Percentiles rank a stretch among this genome's conserved stretches.
Evolutionary conservation across 345 rosid species (phyloP).

Genomic region (Brassica rapa): DNA sequence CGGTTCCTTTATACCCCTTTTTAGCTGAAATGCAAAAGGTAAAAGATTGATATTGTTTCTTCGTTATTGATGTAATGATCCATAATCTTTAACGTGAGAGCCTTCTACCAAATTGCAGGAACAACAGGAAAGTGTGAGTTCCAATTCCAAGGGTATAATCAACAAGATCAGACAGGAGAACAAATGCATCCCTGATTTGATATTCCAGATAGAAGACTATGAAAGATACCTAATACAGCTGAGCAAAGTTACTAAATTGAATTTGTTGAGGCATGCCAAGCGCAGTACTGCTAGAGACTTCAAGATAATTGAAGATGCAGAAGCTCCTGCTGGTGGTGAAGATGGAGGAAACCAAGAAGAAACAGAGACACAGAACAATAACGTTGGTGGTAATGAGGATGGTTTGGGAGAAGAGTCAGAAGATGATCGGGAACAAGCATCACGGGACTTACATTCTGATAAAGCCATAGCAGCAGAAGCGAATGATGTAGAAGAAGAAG

Average conservation of each 20-base stretch:
- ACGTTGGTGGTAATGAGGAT: constrained; percentile 23
- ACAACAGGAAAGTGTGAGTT: constrained; percentile 51
- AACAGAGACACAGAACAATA: constrained; percentile 28
- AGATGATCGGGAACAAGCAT: constrained; percentile 30
- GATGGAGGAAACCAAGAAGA: constrained; percentile 40
- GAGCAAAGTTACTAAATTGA: constrained; percentile 69
- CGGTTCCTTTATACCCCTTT: constrained; percentile 69
- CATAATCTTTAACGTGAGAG: background rate
- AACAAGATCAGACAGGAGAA: constrained; percentile 87
- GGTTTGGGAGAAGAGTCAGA: constrained; percentile 44
- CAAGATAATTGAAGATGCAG: constrained; percentile 56
- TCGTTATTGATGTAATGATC: background rate
- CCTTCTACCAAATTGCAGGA: constrained; percentile 46
- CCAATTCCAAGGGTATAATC: constrained; percentile 54
- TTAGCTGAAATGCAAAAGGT: constrained; percentile 73
- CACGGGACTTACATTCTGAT: background rate
- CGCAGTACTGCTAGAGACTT: constrained; percentile 85
- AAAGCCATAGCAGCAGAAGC: background rate
- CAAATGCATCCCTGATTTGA: constrained; percentile 80
- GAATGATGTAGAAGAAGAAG: constrained; percentile 9
- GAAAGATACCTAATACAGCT: constrained; percentile 79
- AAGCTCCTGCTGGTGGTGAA: constrained; percentile 29
- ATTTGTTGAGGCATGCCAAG: constrained; percentile 78
- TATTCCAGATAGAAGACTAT: constrained; percentile 80
- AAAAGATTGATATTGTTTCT: constrained; percentile 21